Base-by-base conservation (phyloP, 108 stramenopile species). In the Discostella pseudostelligera region DNA sequence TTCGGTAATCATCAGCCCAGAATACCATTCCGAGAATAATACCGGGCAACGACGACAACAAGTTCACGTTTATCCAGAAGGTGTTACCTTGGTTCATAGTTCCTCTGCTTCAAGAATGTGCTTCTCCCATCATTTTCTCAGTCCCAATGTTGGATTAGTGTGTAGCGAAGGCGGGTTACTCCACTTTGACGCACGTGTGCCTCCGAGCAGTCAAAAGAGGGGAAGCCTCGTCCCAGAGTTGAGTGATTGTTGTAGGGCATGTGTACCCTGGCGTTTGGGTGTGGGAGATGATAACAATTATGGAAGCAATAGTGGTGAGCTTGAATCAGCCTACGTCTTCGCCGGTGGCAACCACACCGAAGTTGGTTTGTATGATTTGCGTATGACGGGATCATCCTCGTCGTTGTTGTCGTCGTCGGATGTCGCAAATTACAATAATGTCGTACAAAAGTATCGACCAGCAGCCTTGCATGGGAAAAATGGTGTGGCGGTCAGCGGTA, bases 121-220 rank as follows among this genome's bases (percentile, higher is more conserved):
- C 67, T 93, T 88, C 67, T 93, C 91, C 1, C 87, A 88, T 67
- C 74, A 80, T 39, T 80, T 89, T 44, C 40, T 93, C 26, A 79
- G 73, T 59, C 59, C 77, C 24, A 82, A 93, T 35, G 68, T 78
- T 4, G 91, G 91, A 11, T 56, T 93, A 26, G 58, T 93, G 0
- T 93, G 91, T 53, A 84, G 85, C 62, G 85, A 93, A 62, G 74
- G 81, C 2, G 91, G 91, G 4, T 57, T 93, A 46, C 70, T 73
- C 2, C 78, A 78, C 25, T 93, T 93, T 65, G 91, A 93, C 53
- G 21, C 89, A 6, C 78, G 91, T 46, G 39, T 93, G 32, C 65
- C 83, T 2, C 72, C 91, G 13, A 57, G 88, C 11, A 84, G 83
- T 45, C 87, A 89, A 55, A 61, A 68, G 48, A 62, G 70, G n/a